Base-by-base conservation (phyloP, 2,329 filamentous ascomycete species). In the Ophidiomyces ophidiicola region DNA sequence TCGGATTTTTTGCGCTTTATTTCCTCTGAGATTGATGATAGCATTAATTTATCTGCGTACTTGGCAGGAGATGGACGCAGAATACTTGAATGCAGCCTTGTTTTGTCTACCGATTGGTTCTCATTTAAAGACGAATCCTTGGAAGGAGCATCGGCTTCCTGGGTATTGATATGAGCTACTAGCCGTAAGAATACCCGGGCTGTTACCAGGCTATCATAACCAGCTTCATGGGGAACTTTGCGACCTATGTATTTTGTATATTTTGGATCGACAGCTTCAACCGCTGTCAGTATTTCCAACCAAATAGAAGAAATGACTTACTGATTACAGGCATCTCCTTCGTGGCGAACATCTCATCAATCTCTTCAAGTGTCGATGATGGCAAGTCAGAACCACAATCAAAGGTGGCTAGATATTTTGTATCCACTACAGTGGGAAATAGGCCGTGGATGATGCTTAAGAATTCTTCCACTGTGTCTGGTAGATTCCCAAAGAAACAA, bases 331-430 rank as follows among this genome's bases (percentile, higher is more conserved):
- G 61, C 1, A 26, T 48, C 18, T 46, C 39, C 5, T 51, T 49
- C 14, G 48, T 30, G 5, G 46, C 41, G 24, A 60, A 42, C 17
- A 57, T 49, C 20, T 37, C 29, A 24, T 39, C 33, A 6, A 45
- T 17, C 10, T 39, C 33, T 23, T 12, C 14, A 20, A 45, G 33
- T 17, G 33, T 35, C 6, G 44, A 45, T 12, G 33, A 34, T 17
- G 36, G 29, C 17, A 36, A 20, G 7, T 35, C 20, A 19, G 40
- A 38, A 56, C 46, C 68, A 44, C 66, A 71, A 30, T 70, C 66
- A 48, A 72, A 64, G 1, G 74, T 77, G 3, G 71, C 72, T 49
- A 79, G 62, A 47, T 76, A 78, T 49, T 79, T 79, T 0, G 75
- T 78, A 46, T 79, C 75, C 12, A 78, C 60, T 11, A 79, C 60